Evolutionary conservation across 2,329 filamentous ascomycete genomes (phyloP), one percentile per base, ranked within the genome.

Genomic region (Penicillium sclerotigenum): DNA sequence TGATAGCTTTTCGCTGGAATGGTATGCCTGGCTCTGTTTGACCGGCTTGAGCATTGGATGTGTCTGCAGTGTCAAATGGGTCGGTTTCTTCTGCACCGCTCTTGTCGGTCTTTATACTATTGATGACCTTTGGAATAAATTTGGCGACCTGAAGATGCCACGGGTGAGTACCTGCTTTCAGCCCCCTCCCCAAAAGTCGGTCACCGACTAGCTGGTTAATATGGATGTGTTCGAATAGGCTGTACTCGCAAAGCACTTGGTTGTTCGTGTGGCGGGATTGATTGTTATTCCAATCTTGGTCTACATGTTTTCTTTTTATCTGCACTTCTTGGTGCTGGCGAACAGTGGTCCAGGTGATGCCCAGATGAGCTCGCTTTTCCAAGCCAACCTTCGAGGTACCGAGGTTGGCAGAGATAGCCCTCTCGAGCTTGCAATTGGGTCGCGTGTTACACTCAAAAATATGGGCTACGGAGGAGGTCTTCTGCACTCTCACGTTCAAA

Each of bases 331-430:
- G 60, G 90, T 99, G 60, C 84, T 99, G 56, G 90, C 95, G 75
- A 93, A 91, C 77, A 93, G 88, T 67, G 94, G 94, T 20, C 94
- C 95, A 8, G 94, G 94, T 52, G 94, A 99, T 79, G 94, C 94
- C n/a, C 94, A 99, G 77, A 99, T 99, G 94, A 97, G 92, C 79
- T 99, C 94, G 26, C 85, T 99, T 48, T 99, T 99, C 83, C 94
- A 99, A 75, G 94, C 95, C 46, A 99, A 99, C 71, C 83, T 99
- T 36, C 87, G 86, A 67, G 94, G 94, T 26, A 97, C 93, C 11
- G 89, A 95, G 62, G 93, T 99, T 59, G 93, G 93, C 70, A 91
- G 90, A 74, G 89, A 96, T 73, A 97, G 92, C 70, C 94, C 95
- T 22, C 83, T 99, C 16, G 94, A 99, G 71, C 81, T 99, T 62